These are phyloP conservation scores for Plectranthus barbatus DNA, from an alignment of 257 asterid genomes.

Conservation along the genomic window DNA sequence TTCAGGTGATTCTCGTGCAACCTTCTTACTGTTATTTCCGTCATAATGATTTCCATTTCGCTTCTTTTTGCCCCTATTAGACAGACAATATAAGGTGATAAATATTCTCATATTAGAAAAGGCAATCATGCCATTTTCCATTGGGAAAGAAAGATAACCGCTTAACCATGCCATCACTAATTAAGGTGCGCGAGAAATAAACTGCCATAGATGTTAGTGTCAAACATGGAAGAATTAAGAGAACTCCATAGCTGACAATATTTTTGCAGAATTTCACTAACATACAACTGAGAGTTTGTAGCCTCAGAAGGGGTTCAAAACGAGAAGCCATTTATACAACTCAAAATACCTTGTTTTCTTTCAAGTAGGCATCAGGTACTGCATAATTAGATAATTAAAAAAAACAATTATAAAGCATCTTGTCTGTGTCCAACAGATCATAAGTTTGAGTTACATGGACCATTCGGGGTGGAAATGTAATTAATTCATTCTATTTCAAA, in stretches of 20 bases:
- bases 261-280: not conserved
- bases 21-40: slow-evolving; percentile 27
- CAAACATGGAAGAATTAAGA: not conserved
- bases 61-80: slow-evolving; percentile 40
- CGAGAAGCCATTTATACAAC: not conserved
- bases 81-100: slow-evolving; percentile 1
- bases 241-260: not conserved
- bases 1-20: slow-evolving; percentile 21
- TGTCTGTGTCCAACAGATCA: too few relatives aligned
- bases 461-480: too few relatives aligned
- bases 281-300: not conserved
- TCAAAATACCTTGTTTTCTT: not conserved
- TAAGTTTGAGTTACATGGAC: too few relatives aligned
- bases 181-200: not conserved
- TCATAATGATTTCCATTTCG: slow-evolving; percentile 25
- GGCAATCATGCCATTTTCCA: slow-evolving; percentile 3
- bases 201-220: not conserved
- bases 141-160: not conserved
- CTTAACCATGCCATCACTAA: not conserved
- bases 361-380: not conserved
- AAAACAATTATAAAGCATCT: too few relatives aligned
- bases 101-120: not conserved
- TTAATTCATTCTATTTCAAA: too few relatives aligned
- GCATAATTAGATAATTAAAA: not conserved
- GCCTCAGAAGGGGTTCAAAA: slow-evolving; percentile 1